Evolutionary conservation across 129 eudicot species (phyloP), one percentile per base, ranked within the genome.

Genomic region (Artemisia argyi): DNA sequence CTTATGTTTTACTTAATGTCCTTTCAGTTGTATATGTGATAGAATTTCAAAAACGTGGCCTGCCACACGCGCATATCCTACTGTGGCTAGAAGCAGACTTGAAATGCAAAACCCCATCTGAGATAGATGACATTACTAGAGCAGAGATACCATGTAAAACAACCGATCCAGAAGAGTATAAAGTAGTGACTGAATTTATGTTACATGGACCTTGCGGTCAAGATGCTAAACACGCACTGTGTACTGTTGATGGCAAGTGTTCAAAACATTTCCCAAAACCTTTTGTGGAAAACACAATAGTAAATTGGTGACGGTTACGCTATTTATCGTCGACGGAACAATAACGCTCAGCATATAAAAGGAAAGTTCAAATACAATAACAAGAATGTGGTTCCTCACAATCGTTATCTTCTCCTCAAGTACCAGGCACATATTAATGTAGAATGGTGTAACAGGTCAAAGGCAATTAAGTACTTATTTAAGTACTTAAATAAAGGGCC

Each of bases 381-480:
- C n/a, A n/a, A n/a, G n/a, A n/a, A n/a, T n/a, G n/a, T n/a, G n/a
- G n/a, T n/a, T n/a, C 2, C 8, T 6, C 1, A 22, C 18, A n/a
- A n/a, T n/a, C n/a, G n/a, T n/a, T n/a, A n/a, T n/a, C n/a, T n/a
- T n/a, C n/a, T n/a, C n/a, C n/a, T n/a, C n/a, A n/a, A n/a, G n/a
- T n/a, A n/a, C n/a, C n/a, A n/a, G n/a, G n/a, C n/a, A n/a, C n/a
- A n/a, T n/a, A n/a, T n/a, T n/a, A n/a, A n/a, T n/a, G n/a, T n/a
- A n/a, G n/a, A n/a, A n/a, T n/a, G n/a, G n/a, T 58, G 63, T 19
- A 58, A 58, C 28, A 3, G 28, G 5, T 58, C 63, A 17, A 58
- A 13, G 63, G 63, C 63, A 16, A 58, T 58, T 10, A 58, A 58
- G 10, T 58, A 58, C 15, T 19, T 58, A 14, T 58, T 58, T 58